Evolutionary conservation across 179 eudicot species (phyloP), one percentile per base, ranked within the genome.

Genomic region (Beta lomatogona): DNA sequence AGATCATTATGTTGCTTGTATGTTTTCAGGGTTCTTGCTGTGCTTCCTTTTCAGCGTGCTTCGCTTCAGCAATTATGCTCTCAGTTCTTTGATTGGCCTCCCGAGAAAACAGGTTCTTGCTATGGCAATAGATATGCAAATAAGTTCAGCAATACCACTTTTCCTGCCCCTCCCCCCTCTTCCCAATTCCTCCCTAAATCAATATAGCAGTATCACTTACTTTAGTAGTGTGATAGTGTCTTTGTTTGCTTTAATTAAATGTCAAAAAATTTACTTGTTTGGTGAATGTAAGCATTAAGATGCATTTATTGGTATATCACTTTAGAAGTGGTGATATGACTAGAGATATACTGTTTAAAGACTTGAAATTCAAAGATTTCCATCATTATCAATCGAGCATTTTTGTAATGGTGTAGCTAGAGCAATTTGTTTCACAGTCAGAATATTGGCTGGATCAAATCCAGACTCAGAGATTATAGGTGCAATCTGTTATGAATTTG

Each of bases 71-170:
- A 89, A 77, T 74, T 91, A 82, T 95, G 99, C 81, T 83, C 86
- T 75, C 87, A 86, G 79, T 90, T 79, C 83, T 94, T 95, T 67
- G 95, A 82, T 28, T 95, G 99, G 99, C 90, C 94, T 83, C 92
- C 95, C 18, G 95, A 94, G 86, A 95, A 93, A 90, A 95, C 98
- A 89, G 98, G 98, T 95, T 60, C 58, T 25, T 63, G 1, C 77
- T 65, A 36, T 59, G 36, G 54, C 60, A 48, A 14, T 48, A 2
- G n/a, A 25, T 73, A 48, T 73, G 58, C 46, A 44, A 77, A 72
- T 44, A 72, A 71, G 8, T 25, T 65, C 52, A 59, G 64, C 48
- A 63, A 53, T 55, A 61, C 13, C 69, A 8, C 45, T 74, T n/a
- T 36, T 36, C 41, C 41, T 36, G 4, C 41, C 41, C 41, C 41